phyloP scores from a whole-genome alignment of 768 basidiomycete species.

The Gloeopeniophorella convolvens region DNA sequence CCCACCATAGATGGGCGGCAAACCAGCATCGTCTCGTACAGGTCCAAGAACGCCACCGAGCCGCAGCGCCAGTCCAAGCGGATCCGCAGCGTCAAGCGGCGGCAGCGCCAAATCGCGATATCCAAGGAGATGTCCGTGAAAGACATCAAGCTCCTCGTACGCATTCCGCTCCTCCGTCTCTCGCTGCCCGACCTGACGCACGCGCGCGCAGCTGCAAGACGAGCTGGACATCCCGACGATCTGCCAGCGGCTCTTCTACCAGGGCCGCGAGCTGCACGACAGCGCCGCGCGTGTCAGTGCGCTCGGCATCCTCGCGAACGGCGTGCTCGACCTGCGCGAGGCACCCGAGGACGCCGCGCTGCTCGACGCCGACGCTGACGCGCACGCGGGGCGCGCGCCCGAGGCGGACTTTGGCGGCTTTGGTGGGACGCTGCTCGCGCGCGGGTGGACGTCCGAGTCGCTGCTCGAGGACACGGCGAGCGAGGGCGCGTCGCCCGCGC shows the following conservation, averaged over 20 bases:
- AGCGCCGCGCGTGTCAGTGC: constrained; percentile 46
- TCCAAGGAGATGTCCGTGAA: constrained; percentile 64
- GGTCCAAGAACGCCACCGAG: constrained; percentile 38
- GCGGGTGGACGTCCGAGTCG: constrained; percentile 29
- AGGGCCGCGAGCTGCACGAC: constrained; percentile 57
- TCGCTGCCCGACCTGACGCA: neutral
- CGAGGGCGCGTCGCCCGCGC: constrained; percentile 18
- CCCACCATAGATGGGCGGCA: constrained; percentile 13
- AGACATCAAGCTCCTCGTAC: constrained; percentile 69
- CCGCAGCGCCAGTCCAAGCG: constrained; percentile 59
- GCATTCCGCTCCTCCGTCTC: constrained; percentile 20
- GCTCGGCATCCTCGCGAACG: constrained; percentile 52
- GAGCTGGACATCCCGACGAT: constrained; percentile 65
- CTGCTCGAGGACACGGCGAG: constrained; percentile 17
- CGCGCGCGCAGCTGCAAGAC: constrained; percentile 46
- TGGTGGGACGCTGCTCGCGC: constrained; percentile 63
- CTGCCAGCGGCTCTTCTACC: constrained; percentile 63
- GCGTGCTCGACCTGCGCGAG: constrained; percentile 59
- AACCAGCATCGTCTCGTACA: constrained; percentile 27
- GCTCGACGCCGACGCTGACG: constrained; percentile 38
- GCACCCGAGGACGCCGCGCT: constrained; percentile 56
- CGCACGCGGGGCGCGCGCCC: constrained; percentile 34
- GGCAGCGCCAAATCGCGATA: constrained; percentile 48
- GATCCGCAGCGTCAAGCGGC: constrained; percentile 49
- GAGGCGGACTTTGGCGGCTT: constrained; percentile 63